Evolutionary conservation across 2,329 filamentous ascomycete genomes (phyloP), one percentile per base, ranked within the genome.

Genomic region (Alternaria triticimaculans): DNA sequence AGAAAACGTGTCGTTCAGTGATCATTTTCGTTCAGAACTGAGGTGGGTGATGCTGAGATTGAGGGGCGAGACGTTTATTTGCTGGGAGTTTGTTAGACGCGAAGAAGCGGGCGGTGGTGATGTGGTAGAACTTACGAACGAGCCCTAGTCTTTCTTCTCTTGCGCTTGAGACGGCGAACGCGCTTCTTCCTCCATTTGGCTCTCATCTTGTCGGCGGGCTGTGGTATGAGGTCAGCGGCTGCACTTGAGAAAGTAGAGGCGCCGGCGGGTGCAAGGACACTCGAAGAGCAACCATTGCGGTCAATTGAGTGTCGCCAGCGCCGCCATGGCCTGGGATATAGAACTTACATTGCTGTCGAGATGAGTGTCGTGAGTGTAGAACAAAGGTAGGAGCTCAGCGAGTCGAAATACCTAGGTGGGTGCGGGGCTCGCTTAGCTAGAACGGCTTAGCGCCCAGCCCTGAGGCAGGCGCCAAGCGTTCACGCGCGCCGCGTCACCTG

Each of bases 141-240:
- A 81, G 95, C 96, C 84, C 96, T 90, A 87, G 96, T 97, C 95
- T 99, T 99, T 94, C 96, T 96, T 88, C 96, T 94, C 94, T 99
- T 99, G 84, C 94, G 92, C 92, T 98, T 98, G 85, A 99, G 93
- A 86, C 96, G 91, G 82, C 96, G 90, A 87, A 97, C 94, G 85
- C 96, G 90, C 95, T 99, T 99, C 92, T 99, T 99, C 89, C 95
- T 96, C 96, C 96, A 98, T 89, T 98, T 98, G 83, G 94, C 94
- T 96, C 95, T 91, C 89, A 91, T 90, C 83, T 83, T 85, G 83
- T 82, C 79, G 77, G 79, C 76, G 76, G 73, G 70, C 70, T 76
- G 66, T 71, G 51, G 63, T 68, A 63, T 70, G 66, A 72, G 64
- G 74, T 79, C 65, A 79, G 77, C 58, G 64, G 55, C 58, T 68